These are phyloP conservation scores for Aplosporella prunicola DNA, from an alignment of 2,329 filamentous ascomycete genomes.

Conservation along the genomic window DNA sequence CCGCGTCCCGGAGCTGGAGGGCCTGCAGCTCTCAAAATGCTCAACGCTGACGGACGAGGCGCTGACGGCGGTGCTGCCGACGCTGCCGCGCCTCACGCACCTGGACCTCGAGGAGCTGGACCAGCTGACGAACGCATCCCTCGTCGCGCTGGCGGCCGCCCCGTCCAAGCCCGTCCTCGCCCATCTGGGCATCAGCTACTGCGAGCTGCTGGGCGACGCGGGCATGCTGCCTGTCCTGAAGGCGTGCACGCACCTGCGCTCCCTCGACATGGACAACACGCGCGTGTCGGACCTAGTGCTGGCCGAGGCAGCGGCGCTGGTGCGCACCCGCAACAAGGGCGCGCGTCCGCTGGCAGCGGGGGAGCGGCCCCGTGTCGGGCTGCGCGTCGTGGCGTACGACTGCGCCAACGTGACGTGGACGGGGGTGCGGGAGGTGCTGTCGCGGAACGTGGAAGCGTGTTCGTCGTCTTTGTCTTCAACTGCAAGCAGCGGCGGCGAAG, in stretches of 20 bases:
- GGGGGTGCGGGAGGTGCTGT: constrained; percentile 77
- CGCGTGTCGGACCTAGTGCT: constrained; percentile 79
- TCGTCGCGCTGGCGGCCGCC: constrained; percentile 66
- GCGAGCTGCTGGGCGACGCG: constrained; percentile 71
- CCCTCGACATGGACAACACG: constrained; percentile 86
- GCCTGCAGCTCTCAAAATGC: constrained; percentile 73
- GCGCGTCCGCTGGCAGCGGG: constrained; percentile 23
- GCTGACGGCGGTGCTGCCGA: constrained; percentile 62
- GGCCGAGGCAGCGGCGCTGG: constrained; percentile 72
- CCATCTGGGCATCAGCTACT: constrained; percentile 83
- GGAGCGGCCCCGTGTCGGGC: constrained; percentile 42
- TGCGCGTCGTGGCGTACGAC: constrained; percentile 79
- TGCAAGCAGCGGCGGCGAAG: constrained; percentile 86
- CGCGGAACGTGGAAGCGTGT: constrained; percentile 72
- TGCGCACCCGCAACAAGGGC: constrained; percentile 54
- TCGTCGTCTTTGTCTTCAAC: constrained; percentile 84
- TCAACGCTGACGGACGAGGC: constrained; percentile 62
- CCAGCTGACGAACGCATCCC: constrained; percentile 62
- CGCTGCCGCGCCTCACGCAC: constrained; percentile 68
- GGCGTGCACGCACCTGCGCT: constrained; percentile 58
- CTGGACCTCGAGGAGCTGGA: constrained; percentile 83
- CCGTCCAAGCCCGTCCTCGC: constrained; percentile 63
- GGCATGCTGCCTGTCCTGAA: constrained; percentile 80
- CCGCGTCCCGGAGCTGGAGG: constrained; percentile 70
- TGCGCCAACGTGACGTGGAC: constrained; percentile 90